phyloP scores from a whole-genome alignment of 2,329 filamentous ascomycete genomes.

The Fusarium sp. region DNA sequence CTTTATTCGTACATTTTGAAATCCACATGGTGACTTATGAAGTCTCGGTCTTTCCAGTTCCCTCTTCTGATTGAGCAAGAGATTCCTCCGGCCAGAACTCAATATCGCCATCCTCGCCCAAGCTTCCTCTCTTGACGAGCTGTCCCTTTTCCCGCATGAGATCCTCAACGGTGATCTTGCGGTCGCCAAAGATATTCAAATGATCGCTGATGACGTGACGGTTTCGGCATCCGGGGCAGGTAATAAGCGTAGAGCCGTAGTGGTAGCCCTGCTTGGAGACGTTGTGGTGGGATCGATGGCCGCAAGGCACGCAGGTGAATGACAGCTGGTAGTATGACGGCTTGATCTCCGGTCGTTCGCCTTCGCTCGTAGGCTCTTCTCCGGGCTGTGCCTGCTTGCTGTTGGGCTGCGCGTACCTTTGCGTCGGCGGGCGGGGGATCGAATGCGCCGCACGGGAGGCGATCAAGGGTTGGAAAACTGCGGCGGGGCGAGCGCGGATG shows the following conservation, averaged over 20 bases:
- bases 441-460: conserved; percentile 49
- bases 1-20: not conserved
- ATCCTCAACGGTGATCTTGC: conserved; percentile 78
- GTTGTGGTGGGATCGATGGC: conserved; percentile 81
- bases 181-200: conserved; percentile 80
- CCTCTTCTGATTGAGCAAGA: conserved; percentile 38
- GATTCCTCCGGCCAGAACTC: conserved; percentile 89
- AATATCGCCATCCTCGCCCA: conserved; percentile 84
- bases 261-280: conserved; percentile 97
- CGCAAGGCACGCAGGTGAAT: conserved; percentile 93
- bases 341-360: conserved; percentile 47
- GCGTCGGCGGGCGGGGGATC: conserved; percentile 51
- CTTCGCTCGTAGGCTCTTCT: conserved; percentile 44
- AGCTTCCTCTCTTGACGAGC: conserved; percentile 76
- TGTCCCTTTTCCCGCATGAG: conserved; percentile 81
- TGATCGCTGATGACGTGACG: conserved; percentile 94
- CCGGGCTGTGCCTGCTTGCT: conserved; percentile 12
- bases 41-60: conserved; percentile 22
- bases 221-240: conserved; percentile 87
- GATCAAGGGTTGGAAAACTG: conserved; percentile 26
- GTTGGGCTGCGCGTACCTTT: conserved; percentile 24
- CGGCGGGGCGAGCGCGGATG: conserved; percentile 13
- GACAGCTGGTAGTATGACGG: conserved; percentile 85
- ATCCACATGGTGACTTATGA: not conserved
- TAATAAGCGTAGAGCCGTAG: conserved; percentile 87